phyloP scores from a whole-genome alignment of 2,329 filamentous ascomycete species.

The Metarhizium anisopliae region DNA sequence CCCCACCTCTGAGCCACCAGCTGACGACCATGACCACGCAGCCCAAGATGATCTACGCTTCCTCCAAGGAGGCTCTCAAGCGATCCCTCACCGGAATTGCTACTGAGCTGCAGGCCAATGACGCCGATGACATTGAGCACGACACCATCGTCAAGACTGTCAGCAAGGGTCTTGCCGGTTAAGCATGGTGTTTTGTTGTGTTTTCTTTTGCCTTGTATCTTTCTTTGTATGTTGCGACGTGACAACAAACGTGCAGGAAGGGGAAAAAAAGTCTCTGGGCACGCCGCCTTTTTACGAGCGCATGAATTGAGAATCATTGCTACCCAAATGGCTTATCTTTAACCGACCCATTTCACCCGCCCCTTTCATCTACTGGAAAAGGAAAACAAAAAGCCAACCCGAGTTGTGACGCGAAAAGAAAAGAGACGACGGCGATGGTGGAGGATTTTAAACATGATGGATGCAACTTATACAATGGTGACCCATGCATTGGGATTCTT shows the following conservation, averaged over 20 bases:
- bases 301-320: conserved; percentile 15
- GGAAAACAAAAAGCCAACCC: conserved; percentile 12
- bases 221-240: background rate
- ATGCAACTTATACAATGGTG: conserved; percentile 2
- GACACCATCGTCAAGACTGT: conserved; percentile 58
- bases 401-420: conserved; percentile 14
- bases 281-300: conserved; percentile 13
- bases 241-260: background rate
- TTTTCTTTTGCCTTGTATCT: background rate
- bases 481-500: conserved; percentile 1
- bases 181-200: background rate
- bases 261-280: background rate
- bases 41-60: conserved; percentile 87
- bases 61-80: conserved; percentile 81
- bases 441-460: background rate
- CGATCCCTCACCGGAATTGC: conserved; percentile 67
- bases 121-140: conserved; percentile 73
- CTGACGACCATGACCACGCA: conserved; percentile 23
- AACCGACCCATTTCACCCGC: background rate
- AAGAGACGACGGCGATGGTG: conserved; percentile 12
- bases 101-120: conserved; percentile 75
- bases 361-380: conserved; percentile 13
- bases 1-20: background rate
- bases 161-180: conserved; percentile 50
- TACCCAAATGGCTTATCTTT: conserved; percentile 3